phyloP scores from a whole-genome alignment of 2,329 filamentous ascomycete species.

The Mariannaea elegans region DNA sequence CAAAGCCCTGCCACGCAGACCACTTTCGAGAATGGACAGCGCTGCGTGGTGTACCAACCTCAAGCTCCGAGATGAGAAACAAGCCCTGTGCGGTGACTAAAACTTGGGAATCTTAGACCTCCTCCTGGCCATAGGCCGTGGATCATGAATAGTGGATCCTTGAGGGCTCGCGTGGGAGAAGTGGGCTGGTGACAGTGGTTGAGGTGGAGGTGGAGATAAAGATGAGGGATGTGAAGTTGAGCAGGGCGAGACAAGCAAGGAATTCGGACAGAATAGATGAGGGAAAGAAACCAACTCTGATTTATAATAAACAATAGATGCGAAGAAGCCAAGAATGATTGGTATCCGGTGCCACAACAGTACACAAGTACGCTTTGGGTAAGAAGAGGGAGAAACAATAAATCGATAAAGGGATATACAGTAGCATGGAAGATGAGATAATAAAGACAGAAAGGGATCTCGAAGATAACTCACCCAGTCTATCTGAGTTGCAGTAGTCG shows the following conservation, averaged over 20 bases:
- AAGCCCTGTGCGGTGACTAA: no score
- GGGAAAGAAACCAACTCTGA: not conserved
- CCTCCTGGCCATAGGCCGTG: not conserved
- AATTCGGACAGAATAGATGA: not conserved
- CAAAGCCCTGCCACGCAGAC: slow-evolving; percentile 8
- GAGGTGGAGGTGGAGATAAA: slow-evolving; percentile 3
- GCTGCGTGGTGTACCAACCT: not conserved
- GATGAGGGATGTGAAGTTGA: not conserved
- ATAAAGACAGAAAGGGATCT: no score
- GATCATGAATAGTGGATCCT: slow-evolving; percentile 10
- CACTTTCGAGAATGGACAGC: not conserved
- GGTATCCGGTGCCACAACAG: no score
- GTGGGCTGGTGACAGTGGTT: slow-evolving; percentile 6
- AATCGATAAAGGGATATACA: no score
- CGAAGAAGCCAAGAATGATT: no score
- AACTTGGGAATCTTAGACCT: no score
- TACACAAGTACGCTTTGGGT: no score
- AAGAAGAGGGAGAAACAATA: no score
- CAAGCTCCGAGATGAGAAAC: no score
- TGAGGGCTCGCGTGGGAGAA: slow-evolving; percentile 13
- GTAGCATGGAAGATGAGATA: no score
- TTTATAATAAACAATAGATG: no score
- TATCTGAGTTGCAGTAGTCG: not conserved
- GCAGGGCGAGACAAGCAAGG: not conserved
- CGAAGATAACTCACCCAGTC: no score